phyloP scores from a whole-genome alignment of 2,329 filamentous ascomycete genomes.

The Lachnellula suecica region DNA sequence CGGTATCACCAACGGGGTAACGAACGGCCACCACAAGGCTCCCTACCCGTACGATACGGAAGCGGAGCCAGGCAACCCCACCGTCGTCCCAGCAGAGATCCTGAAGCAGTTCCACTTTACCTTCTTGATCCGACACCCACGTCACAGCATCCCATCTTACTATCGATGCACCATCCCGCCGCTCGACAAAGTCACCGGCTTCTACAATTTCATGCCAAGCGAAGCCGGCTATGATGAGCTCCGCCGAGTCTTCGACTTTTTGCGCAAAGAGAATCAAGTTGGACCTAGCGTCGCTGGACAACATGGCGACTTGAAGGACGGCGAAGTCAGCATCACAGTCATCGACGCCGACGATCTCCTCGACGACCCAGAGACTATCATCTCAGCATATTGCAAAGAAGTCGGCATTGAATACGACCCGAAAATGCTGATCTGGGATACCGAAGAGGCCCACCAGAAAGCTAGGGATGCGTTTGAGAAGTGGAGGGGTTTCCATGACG shows the following conservation, averaged over 20 bases:
- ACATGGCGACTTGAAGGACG: slow-evolving; percentile 24
- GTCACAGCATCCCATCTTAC: slow-evolving; percentile 87
- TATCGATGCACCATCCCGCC: slow-evolving; percentile 93
- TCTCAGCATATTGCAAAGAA: slow-evolving; percentile 77
- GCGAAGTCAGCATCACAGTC: slow-evolving; percentile 70
- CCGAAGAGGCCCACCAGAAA: slow-evolving; percentile 65
- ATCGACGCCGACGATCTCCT: slow-evolving; percentile 93
- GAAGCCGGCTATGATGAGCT: slow-evolving; percentile 93
- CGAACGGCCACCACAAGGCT: slow-evolving; percentile 31
- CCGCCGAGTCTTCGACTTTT: slow-evolving; percentile 81
- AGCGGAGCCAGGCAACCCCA: slow-evolving; percentile 73
- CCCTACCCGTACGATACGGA: slow-evolving; percentile 59
- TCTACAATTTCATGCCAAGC: slow-evolving; percentile 79
- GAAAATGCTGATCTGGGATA: slow-evolving; percentile 83
- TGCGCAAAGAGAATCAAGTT: slow-evolving; percentile 67
- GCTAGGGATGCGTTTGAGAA: slow-evolving; percentile 85
- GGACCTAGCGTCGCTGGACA: slow-evolving; percentile 63
- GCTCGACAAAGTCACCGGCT: slow-evolving; percentile 77
- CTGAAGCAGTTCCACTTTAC: slow-evolving; percentile 87
- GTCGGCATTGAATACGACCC: slow-evolving; percentile 75
- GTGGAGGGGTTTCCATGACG: slow-evolving; percentile 96
- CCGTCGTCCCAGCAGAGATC: slow-evolving; percentile 73
- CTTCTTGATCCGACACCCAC: slow-evolving; percentile 96
- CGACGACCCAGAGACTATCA: slow-evolving; percentile 74
- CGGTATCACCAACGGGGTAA: slow-evolving; percentile 32